Base-by-base conservation (phyloP, 495 filamentous ascomycete genomes). In the Halenospora varia region DNA sequence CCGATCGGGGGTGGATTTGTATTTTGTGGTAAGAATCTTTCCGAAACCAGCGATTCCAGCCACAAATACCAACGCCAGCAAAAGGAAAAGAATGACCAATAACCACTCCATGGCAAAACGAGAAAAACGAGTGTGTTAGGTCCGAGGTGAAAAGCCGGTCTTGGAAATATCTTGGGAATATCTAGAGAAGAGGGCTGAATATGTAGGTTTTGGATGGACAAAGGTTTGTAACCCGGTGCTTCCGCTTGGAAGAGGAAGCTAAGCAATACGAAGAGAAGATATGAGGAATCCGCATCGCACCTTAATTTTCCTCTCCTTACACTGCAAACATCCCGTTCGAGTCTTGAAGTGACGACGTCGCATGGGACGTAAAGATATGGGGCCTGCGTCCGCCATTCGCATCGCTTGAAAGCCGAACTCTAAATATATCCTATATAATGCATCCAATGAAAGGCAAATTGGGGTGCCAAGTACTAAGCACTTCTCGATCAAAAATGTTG, bases 301-400 rank as follows among this genome's bases (percentile, higher is more conserved):
- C 76, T 84, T 84, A 45, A 84, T 80, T 68, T 83, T 83, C 47
- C 81, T 72, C 48, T 70, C 65, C 69, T 84, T 84, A 71, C 82
- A 84, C 40, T 79, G 73, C 53, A 72, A 66, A 55, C 82, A 84
- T 23, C 82, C 82, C 41, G 77, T 73, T 51, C 81, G 69, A 40
- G 77, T 82, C 70, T 84, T 84, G 57, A 78, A 82, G 62, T 83
- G 80, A 22, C 23, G 6, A 26, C 35, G 26, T 24, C n/a, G 2
- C 29, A 42, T 42, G 13, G 17, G n/a, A 11, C 23, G 18, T 41
- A 17, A n/a, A n/a, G n/a, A n/a, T n/a, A n/a, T n/a, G n/a, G n/a
- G n/a, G n/a, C n/a, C n/a, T n/a, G n/a, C 13, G 35, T 4, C 35
- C 29, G 39, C 51, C 47, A 50, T 19, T 53, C 26, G 20, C 26